Evolutionary conservation across 2,329 filamentous ascomycete genomes (phyloP).

Genomic region (Cladosporium sp.): DNA sequence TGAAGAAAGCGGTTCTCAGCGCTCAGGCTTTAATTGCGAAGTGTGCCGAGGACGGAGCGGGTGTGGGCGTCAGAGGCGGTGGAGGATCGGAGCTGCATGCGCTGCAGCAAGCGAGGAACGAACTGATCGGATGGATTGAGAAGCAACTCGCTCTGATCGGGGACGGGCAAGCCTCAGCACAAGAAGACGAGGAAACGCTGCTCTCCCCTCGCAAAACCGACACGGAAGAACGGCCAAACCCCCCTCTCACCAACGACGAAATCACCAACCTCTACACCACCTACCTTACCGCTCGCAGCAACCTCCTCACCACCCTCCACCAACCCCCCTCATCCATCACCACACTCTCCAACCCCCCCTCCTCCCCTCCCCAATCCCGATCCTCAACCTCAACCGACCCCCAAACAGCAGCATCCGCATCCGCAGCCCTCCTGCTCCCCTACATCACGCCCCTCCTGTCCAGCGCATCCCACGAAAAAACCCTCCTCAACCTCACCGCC

Average conservation of each 20-base stretch:
- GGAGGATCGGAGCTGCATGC: conserved; percentile 22
- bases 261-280: conserved; percentile 26
- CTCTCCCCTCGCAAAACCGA: conserved; percentile 2
- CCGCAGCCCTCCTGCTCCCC: conserved; percentile 22
- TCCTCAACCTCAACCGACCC: conserved; percentile 7
- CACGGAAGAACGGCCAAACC: neutral
- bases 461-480: conserved; percentile 20
- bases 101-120: conserved; percentile 28
- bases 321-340: conserved; percentile 4
- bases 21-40: conserved; percentile 22
- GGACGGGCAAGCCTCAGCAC: conserved; percentile 19
- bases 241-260: conserved; percentile 12
- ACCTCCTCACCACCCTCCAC: conserved; percentile 21
- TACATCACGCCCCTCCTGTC: conserved; percentile 21
- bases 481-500: conserved; percentile 23
- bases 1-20: conserved; percentile 29
- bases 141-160: conserved; percentile 28
- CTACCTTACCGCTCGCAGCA: conserved; percentile 24
- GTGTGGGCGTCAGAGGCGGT: conserved; percentile 2
- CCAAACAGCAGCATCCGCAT: conserved; percentile 12
- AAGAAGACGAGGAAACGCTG: conserved; percentile 3
- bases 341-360: neutral
- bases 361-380: neutral
- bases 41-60: neutral
- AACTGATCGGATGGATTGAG: conserved; percentile 32